Evolutionary conservation across 1,139 yeast genomes (phyloP).

Genomic region (Taphrina communis): DNA sequence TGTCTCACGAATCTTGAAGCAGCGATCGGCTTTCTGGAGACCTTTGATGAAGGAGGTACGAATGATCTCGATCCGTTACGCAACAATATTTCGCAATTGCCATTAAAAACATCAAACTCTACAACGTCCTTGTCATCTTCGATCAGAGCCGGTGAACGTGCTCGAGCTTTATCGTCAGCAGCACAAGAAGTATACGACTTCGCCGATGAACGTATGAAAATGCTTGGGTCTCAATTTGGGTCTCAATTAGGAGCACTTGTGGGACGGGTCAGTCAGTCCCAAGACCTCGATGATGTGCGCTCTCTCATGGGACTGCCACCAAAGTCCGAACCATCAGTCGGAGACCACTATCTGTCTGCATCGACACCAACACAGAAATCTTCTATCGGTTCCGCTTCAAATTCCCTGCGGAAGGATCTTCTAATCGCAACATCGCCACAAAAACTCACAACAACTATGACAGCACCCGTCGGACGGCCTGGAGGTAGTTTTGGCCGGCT

Average conservation of each 20-base stretch:
- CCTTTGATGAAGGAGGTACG: conserved; percentile 48
- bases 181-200: conserved; percentile 37
- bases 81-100: neutral
- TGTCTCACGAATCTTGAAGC: conserved; percentile 71
- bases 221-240: conserved; percentile 35
- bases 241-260: conserved; percentile 32
- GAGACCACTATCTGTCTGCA: neutral
- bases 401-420: conserved; percentile 14
- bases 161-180: conserved; percentile 39
- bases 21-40: conserved; percentile 60
- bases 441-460: neutral
- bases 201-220: conserved; percentile 39
- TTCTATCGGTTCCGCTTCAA: conserved; percentile 14
- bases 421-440: conserved; percentile 3
- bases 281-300: conserved; percentile 32
- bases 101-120: neutral
- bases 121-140: conserved; percentile 8
- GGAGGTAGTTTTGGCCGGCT: conserved; percentile 25
- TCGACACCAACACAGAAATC: conserved; percentile 9
- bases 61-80: conserved; percentile 19
- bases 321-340: conserved; percentile 1
- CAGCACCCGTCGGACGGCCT: neutral
- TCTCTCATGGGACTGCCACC: conserved; percentile 32
- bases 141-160: conserved; percentile 33
- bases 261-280: conserved; percentile 30